phyloP scores from a whole-genome alignment of 345 rosid species.

The Acer saccharum region DNA sequence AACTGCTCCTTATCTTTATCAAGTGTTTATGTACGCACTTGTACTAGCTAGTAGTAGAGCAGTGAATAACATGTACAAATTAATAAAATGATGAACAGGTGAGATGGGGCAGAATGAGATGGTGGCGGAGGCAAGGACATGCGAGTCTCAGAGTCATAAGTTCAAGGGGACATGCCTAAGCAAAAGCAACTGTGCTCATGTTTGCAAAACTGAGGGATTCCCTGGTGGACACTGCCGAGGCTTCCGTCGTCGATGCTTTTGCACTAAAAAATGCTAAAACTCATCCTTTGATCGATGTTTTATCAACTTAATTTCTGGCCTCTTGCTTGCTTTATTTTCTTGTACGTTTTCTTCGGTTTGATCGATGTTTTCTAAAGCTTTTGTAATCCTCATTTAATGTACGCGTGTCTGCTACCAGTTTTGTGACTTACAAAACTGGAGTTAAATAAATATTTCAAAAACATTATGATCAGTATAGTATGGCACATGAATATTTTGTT shows the following conservation, averaged over 20 bases:
- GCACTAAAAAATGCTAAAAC: constrained; percentile 36
- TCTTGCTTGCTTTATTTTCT: too few relatives aligned
- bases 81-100: background rate
- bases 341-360: too few relatives aligned
- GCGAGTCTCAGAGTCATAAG: constrained; percentile 42
- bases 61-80: too few relatives aligned
- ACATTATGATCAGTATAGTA: too few relatives aligned
- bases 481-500: too few relatives aligned
- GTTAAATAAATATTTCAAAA: too few relatives aligned
- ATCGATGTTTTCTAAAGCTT: too few relatives aligned
- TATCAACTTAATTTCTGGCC: background rate
- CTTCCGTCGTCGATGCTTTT: constrained; percentile 47
- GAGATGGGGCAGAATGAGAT: constrained; percentile 14
- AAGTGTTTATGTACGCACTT: background rate
- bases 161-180: constrained; percentile 40
- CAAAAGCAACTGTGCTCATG: constrained; percentile 32
- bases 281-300: background rate
- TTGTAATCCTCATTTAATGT: too few relatives aligned
- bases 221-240: constrained; percentile 41
- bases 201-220: constrained; percentile 47
- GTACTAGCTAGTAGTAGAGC: background rate
- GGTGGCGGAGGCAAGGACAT: constrained; percentile 37
- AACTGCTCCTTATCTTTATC: background rate
- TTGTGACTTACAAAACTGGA: too few relatives aligned
- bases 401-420: too few relatives aligned